phyloP scores from a whole-genome alignment of 768 basidiomycete genomes.

The Tulasnella sp. region DNA sequence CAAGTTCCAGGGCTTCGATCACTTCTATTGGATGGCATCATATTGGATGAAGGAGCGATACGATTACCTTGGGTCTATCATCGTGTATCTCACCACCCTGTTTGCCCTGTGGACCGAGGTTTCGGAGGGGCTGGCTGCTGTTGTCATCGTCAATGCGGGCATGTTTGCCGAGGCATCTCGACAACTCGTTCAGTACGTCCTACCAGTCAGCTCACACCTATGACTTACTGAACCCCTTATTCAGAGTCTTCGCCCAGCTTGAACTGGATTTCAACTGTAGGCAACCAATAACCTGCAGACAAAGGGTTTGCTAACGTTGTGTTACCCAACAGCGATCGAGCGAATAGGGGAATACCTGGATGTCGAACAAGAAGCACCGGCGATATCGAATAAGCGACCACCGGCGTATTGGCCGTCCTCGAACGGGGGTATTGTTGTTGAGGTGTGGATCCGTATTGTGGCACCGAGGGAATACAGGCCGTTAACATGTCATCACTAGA shows the following conservation, averaged over 20 bases:
- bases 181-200: constrained; percentile 42
- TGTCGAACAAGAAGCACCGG: constrained; percentile 55
- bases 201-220: neutral
- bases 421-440: constrained; percentile 41
- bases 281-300: neutral
- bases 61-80: constrained; percentile 59
- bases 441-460: constrained; percentile 21
- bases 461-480: neutral
- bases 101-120: constrained; percentile 50
- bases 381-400: constrained; percentile 43
- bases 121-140: constrained; percentile 48
- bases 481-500: neutral
- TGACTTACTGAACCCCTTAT: constrained; percentile 2
- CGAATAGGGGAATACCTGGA: constrained; percentile 59
- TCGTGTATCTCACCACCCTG: constrained; percentile 55
- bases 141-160: constrained; percentile 60
- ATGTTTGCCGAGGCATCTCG: constrained; percentile 58
- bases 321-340: constrained; percentile 35
- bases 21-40: constrained; percentile 51
- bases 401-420: constrained; percentile 63
- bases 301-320: neutral
- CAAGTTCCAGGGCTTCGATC: constrained; percentile 59
- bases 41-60: constrained; percentile 65
- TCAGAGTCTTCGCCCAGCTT: constrained; percentile 51
- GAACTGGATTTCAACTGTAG: constrained; percentile 50